A percentile compares a stretch with the other conserved stretches of the same genome.
phyloP scores from a whole-genome alignment of 768 basidiomycete species.

The Kwoniella dendrophila region DNA sequence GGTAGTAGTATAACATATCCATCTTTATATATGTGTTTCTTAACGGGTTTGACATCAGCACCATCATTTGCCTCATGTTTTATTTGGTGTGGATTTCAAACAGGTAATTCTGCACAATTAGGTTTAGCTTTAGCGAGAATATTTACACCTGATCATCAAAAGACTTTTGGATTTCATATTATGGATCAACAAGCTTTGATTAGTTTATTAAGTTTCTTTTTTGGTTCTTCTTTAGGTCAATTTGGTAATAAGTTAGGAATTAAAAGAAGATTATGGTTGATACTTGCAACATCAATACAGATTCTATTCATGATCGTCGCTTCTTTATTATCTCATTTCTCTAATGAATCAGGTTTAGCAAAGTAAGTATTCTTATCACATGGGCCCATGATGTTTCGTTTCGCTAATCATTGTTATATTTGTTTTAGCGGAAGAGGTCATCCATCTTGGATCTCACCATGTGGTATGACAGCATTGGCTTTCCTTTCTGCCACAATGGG shows the following conservation, averaged over 20 bases:
- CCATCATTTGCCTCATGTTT: slow-evolving; percentile 49
- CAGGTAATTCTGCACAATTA: slow-evolving; percentile 62
- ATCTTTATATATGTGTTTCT: slow-evolving; percentile 48
- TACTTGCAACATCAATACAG: slow-evolving; percentile 71
- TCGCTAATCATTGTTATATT: neutral
- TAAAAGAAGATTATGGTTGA: slow-evolving; percentile 73
- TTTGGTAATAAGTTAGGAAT: slow-evolving; percentile 74
- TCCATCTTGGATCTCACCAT: slow-evolving; percentile 64
- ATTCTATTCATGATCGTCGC: slow-evolving; percentile 74
- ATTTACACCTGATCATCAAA: slow-evolving; percentile 61
- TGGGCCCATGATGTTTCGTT: neutral
- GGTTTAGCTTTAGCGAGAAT: slow-evolving; percentile 77
- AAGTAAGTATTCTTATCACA: slow-evolving; percentile 24
- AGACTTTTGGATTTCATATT: slow-evolving; percentile 65
- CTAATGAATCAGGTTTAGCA: slow-evolving; percentile 59
- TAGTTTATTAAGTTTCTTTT: slow-evolving; percentile 73
- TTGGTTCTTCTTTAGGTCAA: slow-evolving; percentile 74
- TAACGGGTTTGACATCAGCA: slow-evolving; percentile 42
- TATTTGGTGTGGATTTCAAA: slow-evolving; percentile 56
- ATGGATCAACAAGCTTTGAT: slow-evolving; percentile 81
- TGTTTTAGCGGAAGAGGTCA: slow-evolving; percentile 31
- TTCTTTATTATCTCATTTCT: slow-evolving; percentile 72
- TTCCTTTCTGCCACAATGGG: slow-evolving; percentile 81
- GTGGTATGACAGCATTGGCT: slow-evolving; percentile 71
- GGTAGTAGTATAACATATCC: neutral